Base-by-base conservation (phyloP, 805 yeast species). In the Metschnikowia kofuensis region DNA sequence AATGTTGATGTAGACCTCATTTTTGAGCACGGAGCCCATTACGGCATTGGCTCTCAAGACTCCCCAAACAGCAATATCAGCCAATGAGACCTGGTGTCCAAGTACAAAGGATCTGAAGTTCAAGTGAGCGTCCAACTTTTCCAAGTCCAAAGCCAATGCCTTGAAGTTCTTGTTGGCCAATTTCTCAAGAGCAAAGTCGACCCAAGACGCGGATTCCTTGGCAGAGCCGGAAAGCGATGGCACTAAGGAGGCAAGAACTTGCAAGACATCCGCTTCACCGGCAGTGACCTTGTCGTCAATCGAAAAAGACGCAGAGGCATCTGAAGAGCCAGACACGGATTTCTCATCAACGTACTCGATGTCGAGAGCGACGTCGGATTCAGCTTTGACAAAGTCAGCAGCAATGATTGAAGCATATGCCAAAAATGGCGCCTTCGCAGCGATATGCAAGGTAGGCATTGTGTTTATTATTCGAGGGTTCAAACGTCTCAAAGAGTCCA, bases 21-120 rank as follows among this genome's bases (percentile, higher is more conserved):
- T 87, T 75, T 89, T 91, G 69, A 90, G 79, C 55, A 89, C 85
- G 14, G 96, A 87, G 26, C 94, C 96, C 76, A 91, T 88, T 66
- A 92, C 85, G 47, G 96, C 89, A 67, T 94, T 92, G 54, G 96
- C 88, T 72, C 97, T 83, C 58, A 92, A 76, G 42, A 86, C 88
- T 68, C 97, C 97, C 97, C 97, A 92, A 16, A 87, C 77, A 13
- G 92, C 87, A 52, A 89, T 75, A 69, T 92, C 99, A 45, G 96
- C 94, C 39, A 83, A 67, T 12, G 95, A 74, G 53, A 78, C 72
- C n/a, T 73, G 57, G 69, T 83, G 77, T 36, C 94, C 96, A 47
- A 79, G 69, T 47, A 89, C 66, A 65, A 80, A 91, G 7, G 97
- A 80, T 64, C 96, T 82, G 76, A 87, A 82, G 77, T 89, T 89